Conservation (phyloP, 2,329 filamentous ascomycete species). For the Volutella citrinella region DNA sequence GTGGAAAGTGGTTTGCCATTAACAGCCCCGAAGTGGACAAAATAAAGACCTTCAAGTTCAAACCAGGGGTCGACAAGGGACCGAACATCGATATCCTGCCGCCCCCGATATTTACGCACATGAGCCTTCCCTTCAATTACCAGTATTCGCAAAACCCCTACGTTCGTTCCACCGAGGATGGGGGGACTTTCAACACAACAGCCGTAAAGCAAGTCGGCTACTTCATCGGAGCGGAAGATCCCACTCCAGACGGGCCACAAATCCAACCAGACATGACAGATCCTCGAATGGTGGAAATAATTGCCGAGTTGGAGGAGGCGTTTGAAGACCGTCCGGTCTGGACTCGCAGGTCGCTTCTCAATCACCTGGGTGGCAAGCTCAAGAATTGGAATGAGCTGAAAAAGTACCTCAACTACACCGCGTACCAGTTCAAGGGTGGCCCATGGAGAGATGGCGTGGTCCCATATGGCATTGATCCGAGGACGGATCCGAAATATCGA, state of each 20-base stretch:
- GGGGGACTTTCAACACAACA: conserved; percentile 56
- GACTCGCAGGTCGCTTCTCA: conserved; percentile 79
- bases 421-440: conserved; percentile 89
- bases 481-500: conserved; percentile 71
- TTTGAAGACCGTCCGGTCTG: conserved; percentile 78
- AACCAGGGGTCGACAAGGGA: conserved; percentile 57
- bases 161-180: conserved; percentile 60
- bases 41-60: conserved; percentile 62
- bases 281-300: conserved; percentile 58
- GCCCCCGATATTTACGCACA: conserved; percentile 74
- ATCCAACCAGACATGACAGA: conserved; percentile 58
- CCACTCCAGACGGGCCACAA: conserved; percentile 60
- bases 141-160: conserved; percentile 85
- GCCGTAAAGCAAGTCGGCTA: conserved; percentile 57
- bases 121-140: conserved; percentile 71
- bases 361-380: conserved; percentile 57
- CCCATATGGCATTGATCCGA: conserved; percentile 81
- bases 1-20: conserved; percentile 1
- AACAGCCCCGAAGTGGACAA: conserved; percentile 39
- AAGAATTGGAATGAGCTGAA: conserved; percentile 61
- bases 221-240: conserved; percentile 59
- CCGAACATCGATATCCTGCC: conserved; percentile 70
- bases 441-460: conserved; percentile 90
- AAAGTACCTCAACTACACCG: conserved; percentile 76
- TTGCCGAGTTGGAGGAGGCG: conserved; percentile 60